Base-by-base conservation (phyloP, 192 early-diverging fungal species). In the Coemansia sp. region DNA sequence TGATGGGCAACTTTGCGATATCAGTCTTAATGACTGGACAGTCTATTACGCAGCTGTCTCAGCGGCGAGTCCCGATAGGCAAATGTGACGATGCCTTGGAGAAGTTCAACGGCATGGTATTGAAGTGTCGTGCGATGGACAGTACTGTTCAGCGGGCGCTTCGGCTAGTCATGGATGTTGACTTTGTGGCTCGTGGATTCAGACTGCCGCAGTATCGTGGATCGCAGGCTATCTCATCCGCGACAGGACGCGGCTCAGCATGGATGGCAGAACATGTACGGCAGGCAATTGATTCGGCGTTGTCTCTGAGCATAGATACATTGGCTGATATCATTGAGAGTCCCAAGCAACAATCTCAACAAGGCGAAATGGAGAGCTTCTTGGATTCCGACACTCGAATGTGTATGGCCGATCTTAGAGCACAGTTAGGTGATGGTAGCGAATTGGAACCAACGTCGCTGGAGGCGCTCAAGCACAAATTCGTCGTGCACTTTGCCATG, bases 161-260 rank as follows among this genome's bases (percentile, higher is more conserved):
- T n/a, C 64, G 70, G 41, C 74, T 64, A 44, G 61, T 78, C 1
- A 76, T 72, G 47, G 80, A 83, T 13, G 31, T 78, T 2, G 73
- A 70, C 22, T 68, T 83, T 67, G 70, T 83, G 1, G 13, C 65
- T 0, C 29, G 69, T 0, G 80, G 80, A 13, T 73, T 78, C 22
- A 72, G 76, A 6, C 36, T 73, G 36, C 69, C 72, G 22, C 53
- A 70, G 7, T 61, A 60, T 38, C 16, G 36, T n/a, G 69, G 55
- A 8, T 57, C 52, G 1, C 47, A 20, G 0, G 44, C 18, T 3
- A 75, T 70, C 15, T 20, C 65, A 8, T 34, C 60, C 5, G 60
- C 29, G 3, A 24, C 68, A 18, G 67, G 73, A 1, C 70, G 44
- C 7, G 80, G 75, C 16, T 67, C 66, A 16, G 24, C 65, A 8